Base-by-base conservation (phyloP, 2,329 filamentous ascomycete species). In the Fusarium mundagurra region DNA sequence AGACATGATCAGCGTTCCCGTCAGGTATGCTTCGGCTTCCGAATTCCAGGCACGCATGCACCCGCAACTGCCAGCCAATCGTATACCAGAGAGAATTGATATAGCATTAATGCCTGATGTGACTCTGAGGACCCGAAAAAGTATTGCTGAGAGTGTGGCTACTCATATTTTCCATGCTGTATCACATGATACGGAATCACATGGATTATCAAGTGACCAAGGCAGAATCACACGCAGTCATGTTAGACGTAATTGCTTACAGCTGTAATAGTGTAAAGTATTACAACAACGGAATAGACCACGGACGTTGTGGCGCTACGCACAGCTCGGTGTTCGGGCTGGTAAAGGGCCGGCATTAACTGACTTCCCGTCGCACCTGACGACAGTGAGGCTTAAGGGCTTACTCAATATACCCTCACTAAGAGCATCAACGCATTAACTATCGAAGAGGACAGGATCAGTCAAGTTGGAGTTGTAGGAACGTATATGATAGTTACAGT, bases 391-490 rank as follows among this genome's bases (percentile, higher is more conserved):
- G 57, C 16, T 31, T 24, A 18, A 8, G 9, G 33, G 24, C 43
- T 16, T 50, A n/a, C 3, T 38, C 4, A 8, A 31, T 31, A 36
- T 51, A 24, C 20, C 24, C 13, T 59, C 41, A 50, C 5, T 5
- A 1, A 29, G 7, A 6, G 1, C 10, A 2, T 17, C 14, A 8
- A 8, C 0, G 6, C 3, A 2, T 4, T 12, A 0, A 22, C 1
- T 6, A 6, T 18, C 4, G 7, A 9, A 7, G 2, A 11, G n/a
- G 1, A 22, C 2, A 2, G 0, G 5, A 8, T 13, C 3, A 4
- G 2, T 36, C 2, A 10, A 13, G 4, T 1, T 16, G 10, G 1
- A 6, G 10, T 14, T 13, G 29, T 8, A 22, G 8, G 8, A n/a
- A 3, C 8, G 27, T 4, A 16, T 17, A 16, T 29, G 16, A 31